phyloP scores from a whole-genome alignment of 371 early-diverging fungal genomes.

The Rhizopus sp. region DNA sequence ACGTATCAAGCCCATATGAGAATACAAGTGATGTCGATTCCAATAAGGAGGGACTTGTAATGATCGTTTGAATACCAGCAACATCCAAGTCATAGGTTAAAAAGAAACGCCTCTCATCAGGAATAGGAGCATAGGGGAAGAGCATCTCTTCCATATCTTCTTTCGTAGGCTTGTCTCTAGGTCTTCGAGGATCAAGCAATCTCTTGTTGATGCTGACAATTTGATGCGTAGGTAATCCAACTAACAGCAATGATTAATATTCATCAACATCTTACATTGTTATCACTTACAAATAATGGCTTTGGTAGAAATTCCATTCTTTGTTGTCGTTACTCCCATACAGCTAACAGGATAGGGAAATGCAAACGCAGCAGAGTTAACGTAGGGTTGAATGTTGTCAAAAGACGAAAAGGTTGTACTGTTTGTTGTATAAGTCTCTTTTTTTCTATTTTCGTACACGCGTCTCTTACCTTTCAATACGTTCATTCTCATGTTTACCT shows the following conservation, averaged over 20 bases:
- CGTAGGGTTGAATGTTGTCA: constrained; percentile 66
- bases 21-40: constrained; percentile 94
- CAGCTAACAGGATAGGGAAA: constrained; percentile 72
- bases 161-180: constrained; percentile 58
- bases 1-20: constrained; percentile 88
- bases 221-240: constrained; percentile 73
- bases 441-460: background rate
- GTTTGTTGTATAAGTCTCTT: background rate
- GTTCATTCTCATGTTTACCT: constrained; percentile 72
- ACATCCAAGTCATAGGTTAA: constrained; percentile 76
- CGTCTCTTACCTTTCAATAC: constrained; percentile 61
- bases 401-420: constrained; percentile 76
- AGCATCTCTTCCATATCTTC: constrained; percentile 84
- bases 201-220: constrained; percentile 78
- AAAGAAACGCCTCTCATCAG: constrained; percentile 73
- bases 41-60: constrained; percentile 73
- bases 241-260: constrained; percentile 20
- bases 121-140: constrained; percentile 73
- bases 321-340: constrained; percentile 84
- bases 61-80: constrained; percentile 65
- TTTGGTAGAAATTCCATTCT: constrained; percentile 83
- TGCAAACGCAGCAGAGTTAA: constrained; percentile 73
- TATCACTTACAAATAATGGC: constrained; percentile 74
- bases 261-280: background rate
- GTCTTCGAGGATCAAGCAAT: constrained; percentile 86